Conservation (phyloP, 2,329 filamentous ascomycete genomes). For the Aspergillus niger region DNA sequence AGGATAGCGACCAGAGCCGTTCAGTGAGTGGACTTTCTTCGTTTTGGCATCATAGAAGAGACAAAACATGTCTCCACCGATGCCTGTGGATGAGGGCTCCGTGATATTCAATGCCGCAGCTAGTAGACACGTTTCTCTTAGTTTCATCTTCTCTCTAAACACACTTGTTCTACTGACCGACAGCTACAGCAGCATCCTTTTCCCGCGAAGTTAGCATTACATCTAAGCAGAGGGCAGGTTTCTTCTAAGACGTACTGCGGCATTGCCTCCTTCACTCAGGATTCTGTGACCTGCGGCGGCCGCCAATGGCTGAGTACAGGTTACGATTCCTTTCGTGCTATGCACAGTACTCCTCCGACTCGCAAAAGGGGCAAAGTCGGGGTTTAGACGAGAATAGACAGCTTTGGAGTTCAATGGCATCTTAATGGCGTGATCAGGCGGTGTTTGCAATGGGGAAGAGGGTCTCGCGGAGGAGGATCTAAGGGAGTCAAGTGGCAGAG, state of each 20-base stretch:
- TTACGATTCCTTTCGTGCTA: slow-evolving; percentile 86
- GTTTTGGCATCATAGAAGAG: slow-evolving; percentile 85
- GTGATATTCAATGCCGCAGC: slow-evolving; percentile 92
- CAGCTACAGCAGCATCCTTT: slow-evolving; percentile 93
- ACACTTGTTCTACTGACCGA: slow-evolving; percentile 57
- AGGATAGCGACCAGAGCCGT: slow-evolving; percentile 87
- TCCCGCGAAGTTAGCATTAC: slow-evolving; percentile 4
- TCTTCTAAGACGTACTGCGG: slow-evolving; percentile 65
- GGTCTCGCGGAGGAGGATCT: not conserved
- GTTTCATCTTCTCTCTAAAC: not conserved
- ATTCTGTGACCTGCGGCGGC: slow-evolving; percentile 84
- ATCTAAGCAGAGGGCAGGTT: too few relatives aligned
- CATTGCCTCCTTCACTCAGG: slow-evolving; percentile 86
- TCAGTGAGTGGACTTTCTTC: slow-evolving; percentile 80
- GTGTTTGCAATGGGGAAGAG: not conserved
- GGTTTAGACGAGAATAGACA: slow-evolving; percentile 53
- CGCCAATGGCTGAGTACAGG: slow-evolving; percentile 86
- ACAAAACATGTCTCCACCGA: slow-evolving; percentile 97
- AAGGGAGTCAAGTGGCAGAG: not conserved
- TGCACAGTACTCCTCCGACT: slow-evolving; percentile 90
- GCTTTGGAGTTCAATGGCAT: slow-evolving; percentile 55
- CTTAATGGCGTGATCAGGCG: slow-evolving; percentile 8
- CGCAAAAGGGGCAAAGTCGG: slow-evolving; percentile 48
- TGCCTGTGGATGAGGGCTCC: slow-evolving; percentile 89
- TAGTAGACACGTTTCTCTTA: slow-evolving; percentile 34